phyloP scores from a whole-genome alignment of 1,284 basidiomycete species.

The Termitomyces sp. region DNA sequence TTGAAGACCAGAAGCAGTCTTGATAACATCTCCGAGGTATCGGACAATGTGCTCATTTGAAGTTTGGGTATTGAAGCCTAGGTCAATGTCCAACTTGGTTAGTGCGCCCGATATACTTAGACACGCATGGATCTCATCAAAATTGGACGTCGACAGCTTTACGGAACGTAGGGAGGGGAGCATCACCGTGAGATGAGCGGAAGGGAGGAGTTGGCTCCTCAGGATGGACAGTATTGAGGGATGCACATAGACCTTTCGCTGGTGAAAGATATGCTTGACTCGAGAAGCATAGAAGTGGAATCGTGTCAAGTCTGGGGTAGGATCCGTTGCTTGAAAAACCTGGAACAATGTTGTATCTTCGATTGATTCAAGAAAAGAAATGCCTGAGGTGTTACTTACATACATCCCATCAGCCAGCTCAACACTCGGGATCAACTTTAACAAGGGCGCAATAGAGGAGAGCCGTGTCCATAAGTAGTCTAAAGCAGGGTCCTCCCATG shows the following conservation, averaged over 20 bases:
- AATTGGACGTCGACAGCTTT: slow-evolving; percentile 33
- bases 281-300: slow-evolving; percentile 42
- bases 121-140: slow-evolving; percentile 24
- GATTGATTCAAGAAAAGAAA: neutral
- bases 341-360: slow-evolving; percentile 7
- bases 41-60: slow-evolving; percentile 17
- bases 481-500: slow-evolving; percentile 55
- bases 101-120: slow-evolving; percentile 33
- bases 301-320: slow-evolving; percentile 18
- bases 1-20: slow-evolving; percentile 27
- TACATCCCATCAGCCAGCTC: slow-evolving; percentile 23
- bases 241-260: slow-evolving; percentile 26
- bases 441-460: slow-evolving; percentile 39
- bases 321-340: slow-evolving; percentile 14
- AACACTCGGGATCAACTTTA: slow-evolving; percentile 37
- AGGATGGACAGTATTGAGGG: slow-evolving; percentile 21
- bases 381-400: slow-evolving; percentile 20
- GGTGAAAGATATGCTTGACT: slow-evolving; percentile 40
- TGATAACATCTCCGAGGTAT: slow-evolving; percentile 27
- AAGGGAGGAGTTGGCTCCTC: slow-evolving; percentile 4
- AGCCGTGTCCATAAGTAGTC: slow-evolving; percentile 48
- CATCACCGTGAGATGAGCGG: slow-evolving; percentile 7
- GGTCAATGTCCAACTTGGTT: slow-evolving; percentile 35
- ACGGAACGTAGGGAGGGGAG: slow-evolving; percentile 35
- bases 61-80: slow-evolving; percentile 32